Evolutionary conservation across 352 stramenopile species (phyloP).

Genomic region (Stephanocyclus meneghinianus): DNA sequence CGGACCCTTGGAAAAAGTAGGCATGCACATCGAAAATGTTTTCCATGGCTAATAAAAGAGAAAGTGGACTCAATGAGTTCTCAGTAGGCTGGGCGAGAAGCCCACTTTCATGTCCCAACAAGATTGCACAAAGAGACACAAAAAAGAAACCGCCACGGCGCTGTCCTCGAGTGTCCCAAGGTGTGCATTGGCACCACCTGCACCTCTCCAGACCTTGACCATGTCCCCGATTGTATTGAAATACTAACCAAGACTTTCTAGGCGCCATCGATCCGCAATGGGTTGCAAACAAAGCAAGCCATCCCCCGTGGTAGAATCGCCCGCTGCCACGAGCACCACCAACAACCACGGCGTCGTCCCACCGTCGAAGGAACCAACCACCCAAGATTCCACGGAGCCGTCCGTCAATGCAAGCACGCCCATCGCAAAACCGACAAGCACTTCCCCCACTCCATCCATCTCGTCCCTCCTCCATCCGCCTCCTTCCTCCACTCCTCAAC

Average conservation of each 20-base stretch:
- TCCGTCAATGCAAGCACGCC: not conserved
- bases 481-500: not conserved
- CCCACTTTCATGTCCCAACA: no score
- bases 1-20: not conserved
- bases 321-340: not conserved
- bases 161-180: no score
- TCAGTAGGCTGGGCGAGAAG: no score
- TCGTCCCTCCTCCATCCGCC: not conserved
- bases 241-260: no score
- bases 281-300: slow-evolving; percentile 46
- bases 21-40: no score
- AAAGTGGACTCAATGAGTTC: no score
- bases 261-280: slow-evolving; percentile 15
- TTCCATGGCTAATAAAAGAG: no score
- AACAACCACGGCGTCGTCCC: not conserved
- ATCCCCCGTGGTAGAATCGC: not conserved
- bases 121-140: no score
- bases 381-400: not conserved
- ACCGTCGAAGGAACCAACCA: not conserved
- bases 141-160: no score
- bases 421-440: not conserved
- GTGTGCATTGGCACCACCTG: no score
- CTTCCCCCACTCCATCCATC: not conserved
- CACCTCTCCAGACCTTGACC: no score
- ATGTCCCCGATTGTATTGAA: no score